These are phyloP conservation scores for Nakaseomyces uthaithaninus DNA, from an alignment of 1,139 yeast species.

Conservation along the genomic window DNA sequence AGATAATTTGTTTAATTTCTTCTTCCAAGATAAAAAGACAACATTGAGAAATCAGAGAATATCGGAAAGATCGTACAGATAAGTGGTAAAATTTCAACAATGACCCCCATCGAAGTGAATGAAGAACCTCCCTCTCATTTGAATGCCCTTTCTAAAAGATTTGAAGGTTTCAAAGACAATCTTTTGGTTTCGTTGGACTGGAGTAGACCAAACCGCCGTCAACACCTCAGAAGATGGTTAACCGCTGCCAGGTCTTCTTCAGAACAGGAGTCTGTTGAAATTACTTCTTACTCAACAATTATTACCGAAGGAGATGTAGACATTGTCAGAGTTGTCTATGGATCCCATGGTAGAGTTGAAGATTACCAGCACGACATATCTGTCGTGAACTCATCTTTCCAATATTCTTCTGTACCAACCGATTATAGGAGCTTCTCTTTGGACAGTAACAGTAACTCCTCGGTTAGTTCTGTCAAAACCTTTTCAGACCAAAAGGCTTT, in stretches of 20 bases:
- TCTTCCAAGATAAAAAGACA: no score
- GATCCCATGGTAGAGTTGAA: background rate
- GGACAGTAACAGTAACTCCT: background rate
- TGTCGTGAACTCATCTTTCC: background rate
- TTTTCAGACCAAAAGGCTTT: background rate
- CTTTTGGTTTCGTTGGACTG: background rate
- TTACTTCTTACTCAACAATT: background rate
- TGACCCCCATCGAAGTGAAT: background rate
- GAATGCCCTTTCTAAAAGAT: background rate
- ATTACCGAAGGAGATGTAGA: background rate
- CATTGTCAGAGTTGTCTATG: background rate
- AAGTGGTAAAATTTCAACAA: no score
- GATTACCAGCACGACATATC: constrained; percentile 1
- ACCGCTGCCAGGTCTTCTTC: background rate
- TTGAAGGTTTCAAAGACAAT: background rate
- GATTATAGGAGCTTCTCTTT: background rate
- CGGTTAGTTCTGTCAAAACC: background rate
- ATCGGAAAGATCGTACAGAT: no score
- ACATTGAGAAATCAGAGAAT: no score
- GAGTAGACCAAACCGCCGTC: background rate
- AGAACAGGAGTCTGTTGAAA: background rate
- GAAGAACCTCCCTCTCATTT: background rate
- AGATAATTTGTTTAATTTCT: no score
- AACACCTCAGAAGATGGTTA: background rate
- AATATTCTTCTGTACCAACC: background rate